A percentile compares a stretch with the other conserved stretches of the same genome.
These are phyloP conservation scores for Tulasnella calospora DNA, from an alignment of 768 basidiomycete genomes.

Conservation along the genomic window DNA sequence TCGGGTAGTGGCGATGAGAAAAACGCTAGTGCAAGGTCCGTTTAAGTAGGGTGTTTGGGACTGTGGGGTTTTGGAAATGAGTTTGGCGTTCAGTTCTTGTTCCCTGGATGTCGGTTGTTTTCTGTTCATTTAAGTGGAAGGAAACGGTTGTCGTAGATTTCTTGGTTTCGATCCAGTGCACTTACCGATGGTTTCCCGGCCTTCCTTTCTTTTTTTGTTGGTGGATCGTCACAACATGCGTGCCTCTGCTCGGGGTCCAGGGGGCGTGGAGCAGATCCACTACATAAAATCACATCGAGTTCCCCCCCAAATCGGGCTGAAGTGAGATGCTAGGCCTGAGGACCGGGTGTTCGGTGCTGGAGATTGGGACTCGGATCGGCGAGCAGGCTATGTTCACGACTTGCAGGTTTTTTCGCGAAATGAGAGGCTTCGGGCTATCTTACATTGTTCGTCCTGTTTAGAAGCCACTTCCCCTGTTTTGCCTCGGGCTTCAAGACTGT, in stretches of 20 bases:
- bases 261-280: neutral
- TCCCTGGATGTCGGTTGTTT: neutral
- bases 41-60: neutral
- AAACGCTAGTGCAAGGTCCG: neutral
- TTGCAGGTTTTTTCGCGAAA: neutral
- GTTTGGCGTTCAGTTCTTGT: neutral
- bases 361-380: neutral
- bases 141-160: neutral
- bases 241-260: neutral
- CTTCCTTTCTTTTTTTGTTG: neutral
- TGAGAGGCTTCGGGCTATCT: neutral
- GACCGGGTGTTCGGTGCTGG: neutral
- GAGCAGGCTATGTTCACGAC: neutral
- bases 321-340: neutral
- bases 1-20: neutral
- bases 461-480: neutral
- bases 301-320: neutral
- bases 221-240: neutral
- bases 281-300: neutral
- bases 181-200: neutral
- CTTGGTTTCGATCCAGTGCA: neutral
- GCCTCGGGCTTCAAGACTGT: neutral
- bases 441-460: neutral
- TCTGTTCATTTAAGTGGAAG: neutral
- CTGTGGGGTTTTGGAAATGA: neutral